Conservation (phyloP, 1,139 yeast genomes). For the Yamadazyma triangularis region DNA sequence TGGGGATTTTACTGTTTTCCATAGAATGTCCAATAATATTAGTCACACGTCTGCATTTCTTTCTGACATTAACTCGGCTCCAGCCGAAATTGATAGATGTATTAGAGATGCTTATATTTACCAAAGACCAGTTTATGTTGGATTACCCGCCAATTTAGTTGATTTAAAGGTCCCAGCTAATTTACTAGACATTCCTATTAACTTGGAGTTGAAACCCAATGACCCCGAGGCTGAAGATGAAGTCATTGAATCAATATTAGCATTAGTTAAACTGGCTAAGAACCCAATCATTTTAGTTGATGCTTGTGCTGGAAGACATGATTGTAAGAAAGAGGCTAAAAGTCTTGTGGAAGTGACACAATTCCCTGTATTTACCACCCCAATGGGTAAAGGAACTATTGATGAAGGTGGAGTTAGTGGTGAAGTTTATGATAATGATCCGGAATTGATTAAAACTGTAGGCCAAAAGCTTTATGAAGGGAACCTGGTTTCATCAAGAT, state of each 20-base stretch:
- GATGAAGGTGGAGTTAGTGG: constrained; percentile 52
- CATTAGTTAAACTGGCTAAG: constrained; percentile 50
- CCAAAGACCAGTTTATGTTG: constrained; percentile 83
- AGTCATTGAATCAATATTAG: constrained; percentile 55
- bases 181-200: constrained; percentile 59
- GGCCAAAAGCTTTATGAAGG: constrained; percentile 21
- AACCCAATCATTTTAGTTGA: constrained; percentile 78
- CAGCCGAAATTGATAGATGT: constrained; percentile 67
- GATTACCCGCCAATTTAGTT: constrained; percentile 77
- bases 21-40: constrained; percentile 56
- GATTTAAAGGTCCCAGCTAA: constrained; percentile 56
- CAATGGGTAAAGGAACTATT: constrained; percentile 84
- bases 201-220: constrained; percentile 56
- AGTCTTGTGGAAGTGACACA: constrained; percentile 64
- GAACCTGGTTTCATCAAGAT: constrained; percentile 50
- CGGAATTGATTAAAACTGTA: constrained; percentile 21
- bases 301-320: constrained; percentile 83
- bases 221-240: constrained; percentile 70
- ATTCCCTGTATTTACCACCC: constrained; percentile 82
- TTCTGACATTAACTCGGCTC: constrained; percentile 59
- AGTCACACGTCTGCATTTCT: constrained; percentile 62
- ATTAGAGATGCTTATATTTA: constrained; percentile 65
- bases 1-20: constrained; percentile 44
- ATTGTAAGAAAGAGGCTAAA: constrained; percentile 57
- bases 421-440: constrained; percentile 22